A percentile compares a stretch with the other conserved stretches of the same genome.
Conservation (phyloP, 768 basidiomycete species). For the Sarcodon aspratus region DNA sequence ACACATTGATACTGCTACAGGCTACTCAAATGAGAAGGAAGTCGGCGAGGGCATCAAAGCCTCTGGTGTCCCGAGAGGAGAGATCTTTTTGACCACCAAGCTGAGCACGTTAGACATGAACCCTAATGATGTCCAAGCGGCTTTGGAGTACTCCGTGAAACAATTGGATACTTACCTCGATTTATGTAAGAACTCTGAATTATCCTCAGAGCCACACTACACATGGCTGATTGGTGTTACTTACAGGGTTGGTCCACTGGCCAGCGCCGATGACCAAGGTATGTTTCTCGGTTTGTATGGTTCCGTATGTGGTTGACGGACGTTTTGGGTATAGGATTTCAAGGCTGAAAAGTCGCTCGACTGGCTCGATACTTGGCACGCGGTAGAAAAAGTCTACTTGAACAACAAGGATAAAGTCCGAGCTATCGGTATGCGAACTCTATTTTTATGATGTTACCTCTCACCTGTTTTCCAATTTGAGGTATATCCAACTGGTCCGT, state of each 20-base stretch:
- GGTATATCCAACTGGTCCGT: slow-evolving; percentile 61
- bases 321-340: slow-evolving; percentile 18
- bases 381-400: slow-evolving; percentile 59
- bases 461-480: slow-evolving; percentile 17
- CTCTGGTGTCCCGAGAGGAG: slow-evolving; percentile 58
- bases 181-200: slow-evolving; percentile 39
- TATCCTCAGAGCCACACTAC: too few species aligned
- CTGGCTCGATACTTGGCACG: slow-evolving; percentile 73
- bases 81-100: slow-evolving; percentile 78
- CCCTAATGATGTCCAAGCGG: slow-evolving; percentile 29
- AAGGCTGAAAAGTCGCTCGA: slow-evolving; percentile 41
- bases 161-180: slow-evolving; percentile 72
- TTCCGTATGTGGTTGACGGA: neutral
- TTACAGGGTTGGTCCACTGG: slow-evolving; percentile 70
- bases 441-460: neutral
- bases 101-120: slow-evolving; percentile 55
- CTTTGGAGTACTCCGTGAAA: slow-evolving; percentile 59
- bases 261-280: slow-evolving; percentile 55
- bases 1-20: slow-evolving; percentile 61
- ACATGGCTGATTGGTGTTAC: neutral
- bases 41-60: slow-evolving; percentile 73
- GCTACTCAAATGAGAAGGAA: slow-evolving; percentile 65
- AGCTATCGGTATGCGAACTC: slow-evolving; percentile 44
- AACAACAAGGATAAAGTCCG: slow-evolving; percentile 60
- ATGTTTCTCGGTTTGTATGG: neutral